Conservation (phyloP, 495 filamentous ascomycete genomes). For the Barbatosphaeria neglecta region DNA sequence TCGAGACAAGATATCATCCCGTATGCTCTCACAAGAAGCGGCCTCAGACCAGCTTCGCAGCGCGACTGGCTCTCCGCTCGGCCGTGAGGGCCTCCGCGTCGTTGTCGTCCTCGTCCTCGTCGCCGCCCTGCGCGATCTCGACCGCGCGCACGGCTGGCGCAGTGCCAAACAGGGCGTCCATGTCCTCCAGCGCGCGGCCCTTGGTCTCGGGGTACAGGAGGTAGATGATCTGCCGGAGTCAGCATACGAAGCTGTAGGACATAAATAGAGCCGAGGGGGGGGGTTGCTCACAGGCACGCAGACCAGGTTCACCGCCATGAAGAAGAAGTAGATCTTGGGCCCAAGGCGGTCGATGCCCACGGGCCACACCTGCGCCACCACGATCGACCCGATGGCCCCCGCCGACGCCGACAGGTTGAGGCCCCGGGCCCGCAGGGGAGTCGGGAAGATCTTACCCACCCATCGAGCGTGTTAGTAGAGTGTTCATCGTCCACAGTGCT, state of each 20-base stretch:
- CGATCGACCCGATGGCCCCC: conserved; percentile 37
- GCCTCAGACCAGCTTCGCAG: background rate
- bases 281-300: conserved; percentile 29
- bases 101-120: background rate
- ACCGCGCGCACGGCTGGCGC: background rate
- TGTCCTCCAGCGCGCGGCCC: conserved; percentile 37
- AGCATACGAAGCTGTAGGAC: background rate
- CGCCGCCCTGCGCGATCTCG: background rate
- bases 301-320: conserved; percentile 41
- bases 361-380: conserved; percentile 40
- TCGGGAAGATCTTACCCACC: conserved; percentile 38
- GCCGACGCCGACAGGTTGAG: conserved; percentile 40
- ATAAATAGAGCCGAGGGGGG: background rate
- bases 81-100: too few species aligned
- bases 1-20: too few species aligned
- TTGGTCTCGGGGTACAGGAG: conserved; percentile 45
- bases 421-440: conserved; percentile 36
- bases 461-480: background rate
- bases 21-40: background rate
- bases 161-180: conserved; percentile 36
- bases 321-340: conserved; percentile 48
- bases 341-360: conserved; percentile 40
- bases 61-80: background rate
- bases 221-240: conserved; percentile 22
- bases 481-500: background rate